Percentiles rank a stretch among this genome's conserved stretches.
Evolutionary conservation across 495 filamentous ascomycete species (phyloP).

Genomic region (Xylona heveae): DNA sequence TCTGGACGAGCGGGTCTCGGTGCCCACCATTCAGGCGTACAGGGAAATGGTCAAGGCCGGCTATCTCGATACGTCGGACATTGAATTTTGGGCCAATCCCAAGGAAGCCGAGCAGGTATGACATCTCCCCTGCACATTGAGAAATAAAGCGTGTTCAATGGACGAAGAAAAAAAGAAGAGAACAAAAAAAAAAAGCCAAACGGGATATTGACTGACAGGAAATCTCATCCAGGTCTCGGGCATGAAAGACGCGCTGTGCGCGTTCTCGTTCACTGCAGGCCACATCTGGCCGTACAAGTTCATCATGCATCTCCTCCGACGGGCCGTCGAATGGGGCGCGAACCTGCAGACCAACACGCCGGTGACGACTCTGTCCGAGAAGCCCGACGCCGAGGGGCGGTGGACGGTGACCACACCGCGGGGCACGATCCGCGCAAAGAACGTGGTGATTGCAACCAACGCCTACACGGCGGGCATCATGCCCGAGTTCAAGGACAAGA

Average conservation of each 20-base stretch:
- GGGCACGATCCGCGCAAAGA: conserved; percentile 7
- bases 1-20: conserved; percentile 14
- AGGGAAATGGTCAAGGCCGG: conserved; percentile 13
- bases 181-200: too few species aligned
- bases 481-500: conserved; percentile 6
- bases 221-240: conserved; percentile 3
- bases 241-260: conserved; percentile 1
- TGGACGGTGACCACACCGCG: conserved; percentile 7
- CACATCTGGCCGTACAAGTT: conserved; percentile 8
- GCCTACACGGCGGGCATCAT: conserved; percentile 8
- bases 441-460: conserved; percentile 11
- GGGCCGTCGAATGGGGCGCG: conserved; percentile 17
- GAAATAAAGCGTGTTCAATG: too few species aligned
- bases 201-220: too few species aligned
- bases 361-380: conserved; percentile 4
- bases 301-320: conserved; percentile 1
- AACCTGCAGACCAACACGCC: conserved; percentile 2
- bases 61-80: conserved; percentile 15
- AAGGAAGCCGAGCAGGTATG: neutral
- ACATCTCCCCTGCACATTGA: neutral
- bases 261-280: neutral
- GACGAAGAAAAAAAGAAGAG: too few species aligned
- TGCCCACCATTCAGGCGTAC: conserved; percentile 13
- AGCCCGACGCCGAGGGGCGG: neutral
- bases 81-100: neutral